Evolutionary conservation across 257 asterid species (phyloP).

Genomic region (Apocynum venetum): DNA sequence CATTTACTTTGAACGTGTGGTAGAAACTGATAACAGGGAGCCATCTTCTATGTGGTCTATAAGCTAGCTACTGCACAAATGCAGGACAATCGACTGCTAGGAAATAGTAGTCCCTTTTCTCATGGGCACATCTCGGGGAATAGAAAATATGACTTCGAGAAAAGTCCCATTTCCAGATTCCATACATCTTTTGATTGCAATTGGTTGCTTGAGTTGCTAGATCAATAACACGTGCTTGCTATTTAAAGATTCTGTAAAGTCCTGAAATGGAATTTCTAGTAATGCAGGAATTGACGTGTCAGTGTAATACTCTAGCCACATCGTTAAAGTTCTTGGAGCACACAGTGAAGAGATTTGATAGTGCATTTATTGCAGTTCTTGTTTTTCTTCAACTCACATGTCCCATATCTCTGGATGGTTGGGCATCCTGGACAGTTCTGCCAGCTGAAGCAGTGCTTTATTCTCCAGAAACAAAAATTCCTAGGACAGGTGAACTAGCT

Average conservation of each 20-base stretch:
- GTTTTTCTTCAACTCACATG: conserved; percentile 60
- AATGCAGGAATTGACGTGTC: conserved; percentile 51
- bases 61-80: background rate
- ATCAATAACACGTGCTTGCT: background rate
- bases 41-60: background rate
- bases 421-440: conserved; percentile 39
- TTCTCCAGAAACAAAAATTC: conserved; percentile 93
- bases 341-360: conserved; percentile 43
- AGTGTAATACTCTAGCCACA: conserved; percentile 20
- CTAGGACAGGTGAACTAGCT: conserved; percentile 96
- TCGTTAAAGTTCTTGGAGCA: conserved; percentile 32
- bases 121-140: background rate
- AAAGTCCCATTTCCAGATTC: background rate
- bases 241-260: conserved; percentile 7
- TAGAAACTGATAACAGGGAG: background rate
- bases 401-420: conserved; percentile 52
- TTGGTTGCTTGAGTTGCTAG: background rate
- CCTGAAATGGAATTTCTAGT: conserved; percentile 23
- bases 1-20: background rate
- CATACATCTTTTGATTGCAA: background rate
- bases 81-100: background rate
- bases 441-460: conserved; percentile 91
- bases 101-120: background rate
- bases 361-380: conserved; percentile 42
- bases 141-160: background rate